These are phyloP conservation scores for Macroventuria anomochaeta DNA, from an alignment of 2,329 filamentous ascomycete genomes.

Conservation along the genomic window DNA sequence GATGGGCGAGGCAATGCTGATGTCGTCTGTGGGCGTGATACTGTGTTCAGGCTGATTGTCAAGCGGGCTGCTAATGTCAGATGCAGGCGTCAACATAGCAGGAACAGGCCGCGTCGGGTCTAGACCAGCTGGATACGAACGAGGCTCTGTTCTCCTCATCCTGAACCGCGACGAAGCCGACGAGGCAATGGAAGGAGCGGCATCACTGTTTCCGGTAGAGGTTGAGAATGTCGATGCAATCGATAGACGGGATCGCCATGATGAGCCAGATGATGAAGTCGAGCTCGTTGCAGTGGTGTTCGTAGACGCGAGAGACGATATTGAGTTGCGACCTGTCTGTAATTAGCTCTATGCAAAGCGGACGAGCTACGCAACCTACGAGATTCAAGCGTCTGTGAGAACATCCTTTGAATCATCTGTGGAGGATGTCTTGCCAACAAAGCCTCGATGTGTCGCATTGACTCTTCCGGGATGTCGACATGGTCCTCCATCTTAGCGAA, in stretches of 20 bases:
- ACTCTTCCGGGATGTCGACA: slow-evolving; percentile 46
- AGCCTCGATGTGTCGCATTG: slow-evolving; percentile 48
- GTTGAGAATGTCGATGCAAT: slow-evolving; percentile 43
- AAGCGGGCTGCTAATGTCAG: slow-evolving; percentile 42
- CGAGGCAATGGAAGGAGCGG: slow-evolving; percentile 39
- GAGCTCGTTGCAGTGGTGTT: slow-evolving; percentile 38
- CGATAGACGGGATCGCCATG: slow-evolving; percentile 44
- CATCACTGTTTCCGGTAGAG: slow-evolving; percentile 38
- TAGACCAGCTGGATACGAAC: slow-evolving; percentile 44
- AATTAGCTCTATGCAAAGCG: slow-evolving; percentile 25
- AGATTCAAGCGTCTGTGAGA: slow-evolving; percentile 45
- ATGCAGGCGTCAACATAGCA: slow-evolving; percentile 37
- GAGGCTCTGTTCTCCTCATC: slow-evolving; percentile 40
- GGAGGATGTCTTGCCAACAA: slow-evolving; percentile 45
- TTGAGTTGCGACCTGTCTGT: slow-evolving; percentile 41
- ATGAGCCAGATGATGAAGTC: slow-evolving; percentile 40
- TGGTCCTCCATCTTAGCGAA: slow-evolving; percentile 43
- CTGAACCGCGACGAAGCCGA: slow-evolving; percentile 41
- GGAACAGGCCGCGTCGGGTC: slow-evolving; percentile 44
- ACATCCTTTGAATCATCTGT: slow-evolving; percentile 48
- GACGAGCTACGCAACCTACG: slow-evolving; percentile 31
- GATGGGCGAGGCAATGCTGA: slow-evolving; percentile 38
- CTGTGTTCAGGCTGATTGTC: slow-evolving; percentile 38
- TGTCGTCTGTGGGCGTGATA: slow-evolving; percentile 43
- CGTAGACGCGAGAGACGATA: slow-evolving; percentile 43